Base-by-base conservation (phyloP, 2,329 filamentous ascomycete genomes). In the Fusarium beomiforme region DNA sequence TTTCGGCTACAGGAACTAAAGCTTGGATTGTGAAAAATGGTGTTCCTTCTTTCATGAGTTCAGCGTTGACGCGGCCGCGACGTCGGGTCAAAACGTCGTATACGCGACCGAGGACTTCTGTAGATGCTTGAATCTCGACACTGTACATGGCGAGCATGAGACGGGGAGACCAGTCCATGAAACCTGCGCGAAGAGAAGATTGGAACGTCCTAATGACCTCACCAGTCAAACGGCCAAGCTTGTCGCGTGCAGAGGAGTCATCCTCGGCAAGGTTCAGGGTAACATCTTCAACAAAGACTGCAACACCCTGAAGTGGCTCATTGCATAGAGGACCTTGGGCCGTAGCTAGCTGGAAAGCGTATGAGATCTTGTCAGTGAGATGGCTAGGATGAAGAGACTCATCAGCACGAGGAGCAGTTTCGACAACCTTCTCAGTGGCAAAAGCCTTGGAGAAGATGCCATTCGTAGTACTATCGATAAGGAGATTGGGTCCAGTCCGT, bases 1-100 rank as follows among this genome's bases (percentile, higher is more conserved):
- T 96, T 82, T 98, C 95, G 23, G 94, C 95, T 0, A 97, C 96
- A 2, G 96, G 96, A 9, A 99, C 87, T 3, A 95, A 86, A 0
- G 95, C 93, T 57, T 92, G 88, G 79, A 99, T 97, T 8, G 94
- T 97, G 85, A 97, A 99, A 83, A 98, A 98, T 3, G 95, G 95
- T 0, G 94, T 97, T 26, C 96, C 95, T 78, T 97, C 94, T 76
- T 97, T 97, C 85, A 99, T 93, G 23, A 91, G 90, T 82, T 99
- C 96, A 13, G 92, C 92, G 24, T 97, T 89, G 57, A 99, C 97
- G 39, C 91, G 92, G 29, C 96, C 96, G 36, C 95, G 91, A 8
- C 96, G 93, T 2, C 95, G 92, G 34, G 95, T 98, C n/a, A 99
- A 90, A n/a, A 98, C 95, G 73, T 93, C 93, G 85, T 99, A 99